phyloP scores from a whole-genome alignment of 805 yeast species.

The Kluyveromyces wickerhamii region DNA sequence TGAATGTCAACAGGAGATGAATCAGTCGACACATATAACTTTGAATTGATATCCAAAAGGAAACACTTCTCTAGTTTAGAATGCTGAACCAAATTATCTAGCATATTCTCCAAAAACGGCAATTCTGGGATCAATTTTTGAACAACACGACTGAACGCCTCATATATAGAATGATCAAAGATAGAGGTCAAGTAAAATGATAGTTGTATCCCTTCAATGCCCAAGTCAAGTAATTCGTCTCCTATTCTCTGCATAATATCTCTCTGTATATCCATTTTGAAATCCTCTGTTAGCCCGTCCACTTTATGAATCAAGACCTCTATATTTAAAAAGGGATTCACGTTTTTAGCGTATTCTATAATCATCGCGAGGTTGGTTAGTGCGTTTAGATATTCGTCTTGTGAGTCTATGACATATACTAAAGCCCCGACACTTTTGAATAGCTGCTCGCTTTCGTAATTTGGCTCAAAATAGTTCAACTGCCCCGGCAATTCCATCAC shows the following conservation, averaged over 20 bases:
- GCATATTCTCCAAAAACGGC: slow-evolving; percentile 78
- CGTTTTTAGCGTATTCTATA: slow-evolving; percentile 76
- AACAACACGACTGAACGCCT: slow-evolving; percentile 87
- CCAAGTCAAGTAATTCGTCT: slow-evolving; percentile 83
- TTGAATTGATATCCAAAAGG: slow-evolving; percentile 83
- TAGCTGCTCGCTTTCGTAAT: slow-evolving; percentile 66
- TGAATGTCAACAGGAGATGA: slow-evolving; percentile 93
- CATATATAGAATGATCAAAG: slow-evolving; percentile 92
- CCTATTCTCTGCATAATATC: slow-evolving; percentile 95
- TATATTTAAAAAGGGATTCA: slow-evolving; percentile 76
- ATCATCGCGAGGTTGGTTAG: slow-evolving; percentile 82
- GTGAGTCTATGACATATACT: slow-evolving; percentile 90
- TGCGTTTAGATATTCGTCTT: slow-evolving; percentile 91
- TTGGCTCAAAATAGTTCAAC: slow-evolving; percentile 78
- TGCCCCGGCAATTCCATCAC: slow-evolving; percentile 96
- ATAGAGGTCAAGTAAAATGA: slow-evolving; percentile 88
- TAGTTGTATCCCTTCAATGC: slow-evolving; percentile 84
- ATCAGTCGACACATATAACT: slow-evolving; percentile 93
- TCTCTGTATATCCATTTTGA: slow-evolving; percentile 86
- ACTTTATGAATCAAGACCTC: slow-evolving; percentile 94
- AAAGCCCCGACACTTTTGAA: slow-evolving; percentile 82
- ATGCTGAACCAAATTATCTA: slow-evolving; percentile 82
- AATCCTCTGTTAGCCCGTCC: slow-evolving; percentile 92
- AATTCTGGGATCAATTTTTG: slow-evolving; percentile 86
- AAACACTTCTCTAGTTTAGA: slow-evolving; percentile 90